Percentiles rank a stretch among this genome's conserved stretches.
phyloP scores from a whole-genome alignment of 352 stramenopile species.

The Poterioochromonas sp. region DNA sequence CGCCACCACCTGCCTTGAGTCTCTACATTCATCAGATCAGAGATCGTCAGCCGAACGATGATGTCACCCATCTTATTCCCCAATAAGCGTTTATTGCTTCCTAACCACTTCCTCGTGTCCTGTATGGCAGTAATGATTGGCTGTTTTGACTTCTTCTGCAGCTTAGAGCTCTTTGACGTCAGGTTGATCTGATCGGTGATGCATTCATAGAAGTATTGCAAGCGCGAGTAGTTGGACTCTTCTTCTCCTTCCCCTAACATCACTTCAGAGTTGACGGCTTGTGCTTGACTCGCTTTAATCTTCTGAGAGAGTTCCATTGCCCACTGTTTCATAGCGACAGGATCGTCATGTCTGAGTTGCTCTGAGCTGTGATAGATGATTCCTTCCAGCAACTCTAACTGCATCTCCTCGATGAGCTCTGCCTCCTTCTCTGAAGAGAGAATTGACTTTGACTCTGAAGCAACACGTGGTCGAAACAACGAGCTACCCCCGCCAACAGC shows the following conservation, averaged over 20 bases:
- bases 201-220: neutral
- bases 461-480: too few relatives aligned
- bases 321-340: neutral
- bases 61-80: too few relatives aligned
- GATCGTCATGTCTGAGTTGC: neutral
- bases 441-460: neutral
- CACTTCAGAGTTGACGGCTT: too few relatives aligned
- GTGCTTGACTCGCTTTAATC: neutral
- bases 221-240: neutral
- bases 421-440: neutral
- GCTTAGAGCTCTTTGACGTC: too few relatives aligned
- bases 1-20: neutral
- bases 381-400: neutral
- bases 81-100: too few relatives aligned
- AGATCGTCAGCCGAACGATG: too few relatives aligned
- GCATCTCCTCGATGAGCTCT: neutral
- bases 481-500: too few relatives aligned
- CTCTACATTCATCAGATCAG: neutral
- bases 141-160: too few relatives aligned
- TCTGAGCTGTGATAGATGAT: neutral
- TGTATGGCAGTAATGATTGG: too few relatives aligned
- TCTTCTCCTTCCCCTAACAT: neutral
- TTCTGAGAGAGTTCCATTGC: neutral
- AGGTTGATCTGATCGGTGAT: neutral
- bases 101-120: too few relatives aligned